These are phyloP conservation scores for Fusarium lyarnte DNA, from an alignment of 2,329 filamentous ascomycete species.

Conservation along the genomic window DNA sequence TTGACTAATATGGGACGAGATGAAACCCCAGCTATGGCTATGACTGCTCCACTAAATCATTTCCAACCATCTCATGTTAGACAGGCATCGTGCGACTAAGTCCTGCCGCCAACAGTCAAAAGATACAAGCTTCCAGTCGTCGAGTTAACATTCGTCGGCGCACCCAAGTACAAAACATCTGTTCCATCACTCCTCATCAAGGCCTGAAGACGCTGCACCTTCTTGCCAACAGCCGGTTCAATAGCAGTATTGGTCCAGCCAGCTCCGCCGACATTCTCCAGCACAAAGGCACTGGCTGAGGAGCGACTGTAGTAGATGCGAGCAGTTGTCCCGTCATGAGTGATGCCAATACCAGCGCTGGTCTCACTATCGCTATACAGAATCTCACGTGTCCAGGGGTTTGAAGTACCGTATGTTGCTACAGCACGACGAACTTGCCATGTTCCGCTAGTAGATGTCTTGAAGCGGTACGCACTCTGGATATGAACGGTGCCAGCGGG, in stretches of 20 bases:
- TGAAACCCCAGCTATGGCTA: rapidly evolving
- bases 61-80: neutral
- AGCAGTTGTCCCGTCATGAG: conserved; percentile 4
- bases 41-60: neutral
- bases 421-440: conserved; percentile 16
- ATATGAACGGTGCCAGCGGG: neutral
- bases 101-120: neutral
- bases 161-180: conserved; percentile 20
- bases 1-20: neutral
- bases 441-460: neutral
- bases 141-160: conserved; percentile 17
- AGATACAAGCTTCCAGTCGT: conserved; percentile 23
- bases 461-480: conserved; percentile 12
- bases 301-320: conserved; percentile 12
- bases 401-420: neutral
- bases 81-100: neutral
- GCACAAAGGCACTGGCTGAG: conserved; percentile 18
- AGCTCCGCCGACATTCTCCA: conserved; percentile 6
- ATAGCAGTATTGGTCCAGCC: conserved; percentile 21
- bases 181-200: conserved; percentile 19
- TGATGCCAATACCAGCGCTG: conserved; percentile 8
- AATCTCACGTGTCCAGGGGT: conserved; percentile 10
- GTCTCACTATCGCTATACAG: conserved; percentile 6
- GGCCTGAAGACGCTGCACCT: conserved; percentile 16
- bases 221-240: conserved; percentile 4